Percentiles rank a stretch among this genome's conserved stretches.
phyloP scores from a whole-genome alignment of 1,139 yeast species.

The Waltiozyma sp. region DNA sequence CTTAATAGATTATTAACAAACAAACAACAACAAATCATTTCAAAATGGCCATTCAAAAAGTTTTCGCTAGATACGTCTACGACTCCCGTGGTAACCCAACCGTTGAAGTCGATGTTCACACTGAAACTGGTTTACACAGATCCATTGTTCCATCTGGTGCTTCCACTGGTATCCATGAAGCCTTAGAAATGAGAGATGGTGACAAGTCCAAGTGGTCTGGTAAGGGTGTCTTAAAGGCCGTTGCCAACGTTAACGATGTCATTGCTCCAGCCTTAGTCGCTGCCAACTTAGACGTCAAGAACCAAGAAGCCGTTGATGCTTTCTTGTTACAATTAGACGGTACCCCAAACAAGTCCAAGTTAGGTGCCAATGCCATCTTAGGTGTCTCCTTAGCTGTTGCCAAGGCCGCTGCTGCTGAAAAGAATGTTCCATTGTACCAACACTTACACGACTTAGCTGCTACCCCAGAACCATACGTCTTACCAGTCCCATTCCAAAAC shows the following conservation, averaged over 20 bases:
- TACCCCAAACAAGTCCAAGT: slow-evolving; percentile 86
- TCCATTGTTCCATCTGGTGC: slow-evolving; percentile 97
- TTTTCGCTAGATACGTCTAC: slow-evolving; percentile 86
- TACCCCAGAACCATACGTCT: slow-evolving; percentile 61
- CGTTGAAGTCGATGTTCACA: slow-evolving; percentile 86
- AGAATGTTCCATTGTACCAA: slow-evolving; percentile 74
- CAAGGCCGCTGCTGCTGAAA: slow-evolving; percentile 91
- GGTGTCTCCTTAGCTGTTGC: slow-evolving; percentile 93
- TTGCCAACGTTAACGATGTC: slow-evolving; percentile 77
- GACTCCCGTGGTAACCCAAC: slow-evolving; percentile 99
- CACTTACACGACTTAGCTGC: slow-evolving; percentile 69
- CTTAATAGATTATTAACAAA: not conserved
- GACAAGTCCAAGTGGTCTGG: slow-evolving; percentile 93
- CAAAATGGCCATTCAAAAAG: slow-evolving; percentile 32
- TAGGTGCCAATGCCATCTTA: slow-evolving; percentile 92
- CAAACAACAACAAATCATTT: not conserved
- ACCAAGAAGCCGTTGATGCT: slow-evolving; percentile 73
- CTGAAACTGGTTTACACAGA: slow-evolving; percentile 80
- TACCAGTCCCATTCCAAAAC: slow-evolving; percentile 96
- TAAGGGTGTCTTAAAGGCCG: slow-evolving; percentile 91
- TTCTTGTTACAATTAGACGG: slow-evolving; percentile 76
- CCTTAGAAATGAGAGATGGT: slow-evolving; percentile 89
- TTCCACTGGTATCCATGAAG: slow-evolving; percentile 92
- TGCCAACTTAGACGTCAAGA: slow-evolving; percentile 62
- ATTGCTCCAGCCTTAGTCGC: slow-evolving; percentile 82